Conservation (phyloP, 164 flowering plant species). For the Macadamia tetraphylla region DNA sequence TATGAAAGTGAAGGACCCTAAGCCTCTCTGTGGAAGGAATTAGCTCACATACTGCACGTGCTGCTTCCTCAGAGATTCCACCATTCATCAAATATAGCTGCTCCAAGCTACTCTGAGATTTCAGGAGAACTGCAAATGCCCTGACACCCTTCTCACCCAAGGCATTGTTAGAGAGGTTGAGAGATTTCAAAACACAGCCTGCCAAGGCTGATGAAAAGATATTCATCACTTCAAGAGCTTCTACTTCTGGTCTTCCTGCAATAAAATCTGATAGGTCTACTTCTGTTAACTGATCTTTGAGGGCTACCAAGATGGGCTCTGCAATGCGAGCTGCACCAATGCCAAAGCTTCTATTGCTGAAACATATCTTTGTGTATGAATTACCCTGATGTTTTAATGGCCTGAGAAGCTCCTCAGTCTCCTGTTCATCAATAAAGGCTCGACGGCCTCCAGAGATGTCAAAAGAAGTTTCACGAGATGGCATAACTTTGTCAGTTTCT, state of each 20-base stretch:
- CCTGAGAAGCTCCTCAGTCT: slow-evolving; percentile 59
- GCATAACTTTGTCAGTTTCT: slow-evolving; percentile 15
- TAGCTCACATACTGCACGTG: slow-evolving; percentile 70
- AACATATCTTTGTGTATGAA: slow-evolving; percentile 65
- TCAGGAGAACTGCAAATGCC: slow-evolving; percentile 73
- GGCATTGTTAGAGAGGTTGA: slow-evolving; percentile 85
- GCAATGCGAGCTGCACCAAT: slow-evolving; percentile 70
- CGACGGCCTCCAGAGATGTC: slow-evolving; percentile 81
- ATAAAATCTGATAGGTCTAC: slow-evolving; percentile 88
- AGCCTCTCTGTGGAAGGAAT: slow-evolving; percentile 80
- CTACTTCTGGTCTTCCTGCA: slow-evolving; percentile 82
- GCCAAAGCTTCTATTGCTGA: slow-evolving; percentile 92
- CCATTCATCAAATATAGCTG: slow-evolving; percentile 87
- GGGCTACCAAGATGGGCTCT: slow-evolving; percentile 58
- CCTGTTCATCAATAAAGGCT: slow-evolving; percentile 69
- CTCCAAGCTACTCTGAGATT: slow-evolving; percentile 71
- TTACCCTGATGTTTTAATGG: slow-evolving; percentile 64
- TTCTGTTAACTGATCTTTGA: slow-evolving; percentile 67
- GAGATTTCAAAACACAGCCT: slow-evolving; percentile 55
- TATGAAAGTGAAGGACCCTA: slow-evolving; percentile 74
- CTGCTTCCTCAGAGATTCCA: slow-evolving; percentile 97
- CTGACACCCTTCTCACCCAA: slow-evolving; percentile 94
- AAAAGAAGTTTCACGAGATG: slow-evolving; percentile 38
- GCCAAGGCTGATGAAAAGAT: slow-evolving; percentile 69
- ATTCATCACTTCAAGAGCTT: slow-evolving; percentile 85